Base-by-base conservation (phyloP, 352 stramenopile species). In the Pythium pectinolyticum region DNA sequence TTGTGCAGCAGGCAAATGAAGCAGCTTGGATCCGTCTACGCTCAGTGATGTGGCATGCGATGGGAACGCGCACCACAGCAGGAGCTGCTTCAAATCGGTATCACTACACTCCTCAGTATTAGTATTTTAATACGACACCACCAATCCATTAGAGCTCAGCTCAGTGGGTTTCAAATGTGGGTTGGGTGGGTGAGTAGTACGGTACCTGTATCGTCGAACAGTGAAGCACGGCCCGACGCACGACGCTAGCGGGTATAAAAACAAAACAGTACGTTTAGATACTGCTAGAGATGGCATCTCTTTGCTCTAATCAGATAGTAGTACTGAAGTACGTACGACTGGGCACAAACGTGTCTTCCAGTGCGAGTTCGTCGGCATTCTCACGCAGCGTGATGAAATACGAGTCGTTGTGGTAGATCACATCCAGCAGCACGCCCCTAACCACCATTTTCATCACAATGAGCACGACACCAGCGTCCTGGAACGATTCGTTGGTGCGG, bases 361-460 rank as follows among this genome's bases (percentile, higher is more conserved):
- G 72, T 19, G 78, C 69, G 14, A 90, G 62, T 37, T 90, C 77
- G 4, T 83, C 67, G 1, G 45, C 50, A 20, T 87, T 88, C 5
- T 86, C 81, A 12, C 78, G 66, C 24, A 90, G 45, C 17, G 77
- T 77, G 20, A 75, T 70, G 10, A 77, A 88, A 41, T 90, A 88
- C 66, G 78, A 90, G 67, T 87, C 70, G 19, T 69, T 61, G n/a
- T 67, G 72, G 65, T 83, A 88, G 22, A 88, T 69, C 6, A 88
- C 66, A 40, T 90, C 78, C 0, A 90, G 61, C n/a, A 88, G 51
- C 46, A 90, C 81, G 0, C 67, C 81, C 4, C 81, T 73, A n/a
- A 90, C 67, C 22, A 88, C 78, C 5, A 87, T 69, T 43, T 90
- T 90, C 75, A 90, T 87, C 14, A 90, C 78, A 14, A 87, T 49